A percentile compares a stretch with the other conserved stretches of the same genome.
phyloP scores from a whole-genome alignment of 371 early-diverging fungal species.

The Circinella minor region DNA sequence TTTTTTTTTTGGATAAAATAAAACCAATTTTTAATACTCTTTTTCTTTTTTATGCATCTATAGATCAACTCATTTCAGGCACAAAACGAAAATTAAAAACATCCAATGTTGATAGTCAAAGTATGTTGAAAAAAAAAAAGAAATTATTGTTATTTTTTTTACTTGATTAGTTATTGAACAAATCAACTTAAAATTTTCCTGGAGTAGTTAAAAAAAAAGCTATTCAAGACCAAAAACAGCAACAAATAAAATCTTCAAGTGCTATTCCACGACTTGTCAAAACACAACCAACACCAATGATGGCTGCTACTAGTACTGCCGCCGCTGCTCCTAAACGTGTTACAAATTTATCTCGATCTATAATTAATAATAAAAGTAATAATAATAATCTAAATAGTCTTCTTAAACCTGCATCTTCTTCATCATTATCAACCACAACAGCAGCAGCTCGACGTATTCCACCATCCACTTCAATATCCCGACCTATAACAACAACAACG shows the following conservation, averaged over 20 bases:
- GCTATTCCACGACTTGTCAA: slow-evolving; percentile 1
- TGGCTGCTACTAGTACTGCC: not conserved
- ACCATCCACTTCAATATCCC: not conserved
- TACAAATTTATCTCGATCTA: not conserved
- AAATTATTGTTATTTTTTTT: not conserved
- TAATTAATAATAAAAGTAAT: not conserved
- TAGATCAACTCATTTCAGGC: not conserved
- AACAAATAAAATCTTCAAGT: too few relatives aligned
- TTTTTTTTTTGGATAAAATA: too few relatives aligned
- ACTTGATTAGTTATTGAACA: too few relatives aligned
- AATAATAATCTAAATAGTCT: too few relatives aligned
- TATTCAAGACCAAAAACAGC: not conserved
- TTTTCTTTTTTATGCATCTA: not conserved
- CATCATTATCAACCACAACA: not conserved
- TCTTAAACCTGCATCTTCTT: not conserved
- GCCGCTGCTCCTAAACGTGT: not conserved
- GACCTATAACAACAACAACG: not conserved
- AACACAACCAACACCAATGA: not conserved
- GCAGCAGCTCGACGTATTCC: not conserved
- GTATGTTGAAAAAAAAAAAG: not conserved
- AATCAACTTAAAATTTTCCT: not conserved
- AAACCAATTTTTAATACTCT: too few relatives aligned
- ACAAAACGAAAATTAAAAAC: slow-evolving; percentile 2
- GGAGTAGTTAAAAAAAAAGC: not conserved
- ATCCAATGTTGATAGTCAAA: not conserved